Percentiles rank a stretch among this genome's conserved stretches.
Conservation (phyloP, 805 yeast genomes). For the Barnettozyma siamensis region DNA sequence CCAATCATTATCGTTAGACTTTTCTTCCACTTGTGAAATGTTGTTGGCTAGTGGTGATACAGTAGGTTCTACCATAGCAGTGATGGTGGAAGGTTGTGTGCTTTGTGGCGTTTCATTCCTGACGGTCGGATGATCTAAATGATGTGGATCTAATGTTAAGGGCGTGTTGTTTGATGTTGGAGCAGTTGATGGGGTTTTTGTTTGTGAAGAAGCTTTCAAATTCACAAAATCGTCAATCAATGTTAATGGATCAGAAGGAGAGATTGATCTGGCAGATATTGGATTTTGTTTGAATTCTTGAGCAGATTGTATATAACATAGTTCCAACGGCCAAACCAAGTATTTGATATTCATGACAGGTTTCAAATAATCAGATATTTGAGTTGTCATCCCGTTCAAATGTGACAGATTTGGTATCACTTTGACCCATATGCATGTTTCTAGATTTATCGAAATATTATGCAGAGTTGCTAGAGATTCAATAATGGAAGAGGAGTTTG, state of each 20-base stretch:
- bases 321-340: constrained; percentile 66
- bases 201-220: constrained; percentile 33
- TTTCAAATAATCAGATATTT: constrained; percentile 48
- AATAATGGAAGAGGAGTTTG: constrained; percentile 32
- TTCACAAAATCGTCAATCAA: constrained; percentile 35
- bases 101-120: constrained; percentile 5
- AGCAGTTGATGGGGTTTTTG: constrained; percentile 29
- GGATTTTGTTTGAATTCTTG: not conserved
- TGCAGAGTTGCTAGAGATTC: constrained; percentile 34
- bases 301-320: constrained; percentile 54
- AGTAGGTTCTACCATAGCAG: not conserved
- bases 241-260: constrained; percentile 28
- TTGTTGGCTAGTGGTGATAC: not conserved
- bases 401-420: constrained; percentile 64
- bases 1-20: constrained; percentile 19
- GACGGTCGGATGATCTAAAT: constrained; percentile 6
- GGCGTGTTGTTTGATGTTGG: constrained; percentile 25
- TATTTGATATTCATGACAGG: constrained; percentile 48
- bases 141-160: constrained; percentile 6
- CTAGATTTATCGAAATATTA: constrained; percentile 17
- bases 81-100: not conserved
- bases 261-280: constrained; percentile 1
- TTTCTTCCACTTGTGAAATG: not conserved
- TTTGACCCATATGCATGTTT: constrained; percentile 48
- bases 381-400: constrained; percentile 62